Percentiles rank a stretch among this genome's conserved stretches.
phyloP scores from a whole-genome alignment of 2,329 filamentous ascomycete genomes.

The Alternaria triticimaculans region DNA sequence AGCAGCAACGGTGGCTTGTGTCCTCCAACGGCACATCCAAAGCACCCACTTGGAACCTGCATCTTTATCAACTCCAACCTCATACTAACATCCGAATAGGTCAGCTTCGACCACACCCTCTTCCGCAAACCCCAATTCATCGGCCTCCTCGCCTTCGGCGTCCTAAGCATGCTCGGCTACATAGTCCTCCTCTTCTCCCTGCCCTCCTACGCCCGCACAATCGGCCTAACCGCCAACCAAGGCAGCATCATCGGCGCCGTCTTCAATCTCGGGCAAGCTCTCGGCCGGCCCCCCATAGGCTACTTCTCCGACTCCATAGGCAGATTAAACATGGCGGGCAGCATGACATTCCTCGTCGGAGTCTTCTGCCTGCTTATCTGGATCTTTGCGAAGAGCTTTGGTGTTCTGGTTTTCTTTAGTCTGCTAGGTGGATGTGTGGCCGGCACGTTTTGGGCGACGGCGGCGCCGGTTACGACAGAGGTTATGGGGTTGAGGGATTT shows the following conservation, averaged over 20 bases:
- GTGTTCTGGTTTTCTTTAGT: conserved; percentile 73
- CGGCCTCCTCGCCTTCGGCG: conserved; percentile 70
- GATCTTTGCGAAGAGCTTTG: conserved; percentile 72
- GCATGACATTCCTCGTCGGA: conserved; percentile 69
- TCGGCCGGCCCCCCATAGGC: conserved; percentile 75
- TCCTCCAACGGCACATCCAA: not conserved
- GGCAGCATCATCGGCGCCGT: conserved; percentile 75
- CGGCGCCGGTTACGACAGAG: conserved; percentile 74
- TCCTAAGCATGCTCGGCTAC: conserved; percentile 76
- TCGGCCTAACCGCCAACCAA: conserved; percentile 71
- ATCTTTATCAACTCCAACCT: accelerated
- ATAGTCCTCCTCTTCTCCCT: conserved; percentile 78
- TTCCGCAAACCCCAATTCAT: conserved; percentile 69
- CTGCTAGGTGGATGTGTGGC: conserved; percentile 68
- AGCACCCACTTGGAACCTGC: not conserved
- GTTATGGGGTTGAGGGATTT: conserved; percentile 74
- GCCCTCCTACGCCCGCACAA: conserved; percentile 72
- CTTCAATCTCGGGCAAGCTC: conserved; percentile 70
- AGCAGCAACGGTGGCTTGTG: not conserved
- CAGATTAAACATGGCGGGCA: conserved; percentile 73
- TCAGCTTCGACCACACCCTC: conserved; percentile 68
- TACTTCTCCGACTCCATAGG: conserved; percentile 74
- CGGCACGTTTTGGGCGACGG: conserved; percentile 70
- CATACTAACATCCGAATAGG: accelerated
- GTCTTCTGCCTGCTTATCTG: conserved; percentile 74